These are phyloP conservation scores for Rachicladosporium sp. DNA, from an alignment of 2,329 filamentous ascomycete species.

Conservation along the genomic window DNA sequence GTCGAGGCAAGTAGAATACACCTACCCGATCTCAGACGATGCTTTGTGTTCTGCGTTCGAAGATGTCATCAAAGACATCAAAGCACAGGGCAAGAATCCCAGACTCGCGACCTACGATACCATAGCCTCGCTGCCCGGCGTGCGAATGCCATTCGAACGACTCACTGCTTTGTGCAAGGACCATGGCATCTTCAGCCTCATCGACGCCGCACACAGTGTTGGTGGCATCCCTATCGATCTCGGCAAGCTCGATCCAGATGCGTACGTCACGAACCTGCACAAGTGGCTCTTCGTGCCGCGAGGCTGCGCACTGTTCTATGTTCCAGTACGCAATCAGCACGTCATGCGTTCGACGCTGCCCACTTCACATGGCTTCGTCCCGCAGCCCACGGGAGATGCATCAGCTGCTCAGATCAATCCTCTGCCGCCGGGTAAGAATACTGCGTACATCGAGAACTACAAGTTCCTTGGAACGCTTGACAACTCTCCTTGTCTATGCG, in stretches of 20 bases:
- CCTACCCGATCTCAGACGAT: slow-evolving; percentile 59
- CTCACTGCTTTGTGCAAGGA: slow-evolving; percentile 53
- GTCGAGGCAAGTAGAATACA: slow-evolving; percentile 44
- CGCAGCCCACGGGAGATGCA: slow-evolving; percentile 22
- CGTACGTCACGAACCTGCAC: slow-evolving; percentile 76
- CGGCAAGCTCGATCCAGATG: slow-evolving; percentile 58
- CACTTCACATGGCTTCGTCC: slow-evolving; percentile 66
- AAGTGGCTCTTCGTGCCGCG: slow-evolving; percentile 82
- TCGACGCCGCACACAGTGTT: slow-evolving; percentile 78
- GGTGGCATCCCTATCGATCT: slow-evolving; percentile 69
- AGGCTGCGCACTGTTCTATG: slow-evolving; percentile 69
- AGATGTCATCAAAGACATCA: slow-evolving; percentile 41
- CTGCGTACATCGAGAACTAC: slow-evolving; percentile 56
- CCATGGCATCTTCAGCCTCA: slow-evolving; percentile 55
- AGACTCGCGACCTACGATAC: slow-evolving; percentile 67
- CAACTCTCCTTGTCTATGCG: slow-evolving; percentile 56
- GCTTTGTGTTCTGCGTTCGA: slow-evolving; percentile 52
- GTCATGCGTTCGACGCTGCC: slow-evolving; percentile 63
- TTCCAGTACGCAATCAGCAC: slow-evolving; percentile 62
- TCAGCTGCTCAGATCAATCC: slow-evolving; percentile 21
- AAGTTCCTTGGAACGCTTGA: slow-evolving; percentile 69
- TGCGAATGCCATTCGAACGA: slow-evolving; percentile 65
- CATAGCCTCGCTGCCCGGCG: slow-evolving; percentile 65
- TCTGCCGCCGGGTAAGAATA: slow-evolving; percentile 36
- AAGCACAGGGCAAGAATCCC: slow-evolving; percentile 47